These are phyloP conservation scores for Penstemon eatonii DNA, from an alignment of 257 asterid species.

Conservation along the genomic window DNA sequence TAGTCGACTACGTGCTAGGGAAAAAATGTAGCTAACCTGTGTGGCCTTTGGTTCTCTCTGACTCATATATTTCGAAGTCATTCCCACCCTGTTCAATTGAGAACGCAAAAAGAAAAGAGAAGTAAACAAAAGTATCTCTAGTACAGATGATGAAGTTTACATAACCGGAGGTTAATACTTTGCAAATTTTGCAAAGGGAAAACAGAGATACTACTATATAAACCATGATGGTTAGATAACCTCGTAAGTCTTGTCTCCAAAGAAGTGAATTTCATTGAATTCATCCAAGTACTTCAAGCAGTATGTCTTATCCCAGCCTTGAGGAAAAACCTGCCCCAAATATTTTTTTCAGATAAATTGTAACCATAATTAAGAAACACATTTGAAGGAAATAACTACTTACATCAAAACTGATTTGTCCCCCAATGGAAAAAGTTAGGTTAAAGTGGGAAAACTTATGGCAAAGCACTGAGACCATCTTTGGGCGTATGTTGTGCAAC, in stretches of 20 bases:
- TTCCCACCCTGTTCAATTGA: conserved; percentile 74
- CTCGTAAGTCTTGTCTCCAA: conserved; percentile 97
- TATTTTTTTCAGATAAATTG: conserved; percentile 23
- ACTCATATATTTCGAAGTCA: conserved; percentile 84
- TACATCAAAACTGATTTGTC: conserved; percentile 98
- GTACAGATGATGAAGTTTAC: neutral
- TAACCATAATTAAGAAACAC: neutral
- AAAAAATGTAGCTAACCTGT: conserved; percentile 55
- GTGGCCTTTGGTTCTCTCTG: conserved; percentile 88
- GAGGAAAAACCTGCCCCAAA: conserved; percentile 76
- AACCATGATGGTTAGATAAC: conserved; percentile 35
- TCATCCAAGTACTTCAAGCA: conserved; percentile 89
- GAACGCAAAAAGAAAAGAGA: neutral
- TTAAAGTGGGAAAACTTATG: conserved; percentile 79
- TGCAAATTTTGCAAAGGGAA: neutral
- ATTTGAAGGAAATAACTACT: conserved; percentile 30
- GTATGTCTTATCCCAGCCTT: conserved; percentile 97
- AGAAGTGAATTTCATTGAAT: conserved; percentile 85
- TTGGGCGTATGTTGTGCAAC: conserved; percentile 78
- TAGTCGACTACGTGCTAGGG: neutral
- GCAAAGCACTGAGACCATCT: conserved; percentile 79
- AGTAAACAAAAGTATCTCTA: no score
- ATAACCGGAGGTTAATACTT: neutral
- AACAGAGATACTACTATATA: neutral
- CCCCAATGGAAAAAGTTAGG: conserved; percentile 88